Conservation (phyloP, 345 rosid species). For the Gossypium longicalyx region DNA sequence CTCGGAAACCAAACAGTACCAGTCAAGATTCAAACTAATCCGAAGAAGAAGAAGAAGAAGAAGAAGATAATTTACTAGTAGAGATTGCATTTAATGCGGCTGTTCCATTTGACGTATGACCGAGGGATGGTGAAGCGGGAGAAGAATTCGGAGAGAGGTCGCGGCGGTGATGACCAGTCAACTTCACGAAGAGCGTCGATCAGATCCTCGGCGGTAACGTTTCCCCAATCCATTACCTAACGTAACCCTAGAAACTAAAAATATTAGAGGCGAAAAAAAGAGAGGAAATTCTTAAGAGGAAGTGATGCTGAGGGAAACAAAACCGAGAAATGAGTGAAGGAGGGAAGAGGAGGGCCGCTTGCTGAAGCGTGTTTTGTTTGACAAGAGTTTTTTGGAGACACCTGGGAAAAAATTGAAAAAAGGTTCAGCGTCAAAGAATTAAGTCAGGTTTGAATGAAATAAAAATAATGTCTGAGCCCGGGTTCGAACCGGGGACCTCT, state of each 20-base stretch:
- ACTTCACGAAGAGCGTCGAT: conserved; percentile 98
- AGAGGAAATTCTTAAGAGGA: background rate
- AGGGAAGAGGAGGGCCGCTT: background rate
- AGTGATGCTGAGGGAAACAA: background rate
- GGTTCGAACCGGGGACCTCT: conserved; percentile 68
- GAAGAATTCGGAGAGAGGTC: conserved; percentile 85
- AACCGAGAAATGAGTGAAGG: background rate
- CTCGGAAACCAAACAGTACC: background rate
- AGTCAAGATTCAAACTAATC: background rate
- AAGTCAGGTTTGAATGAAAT: too few species aligned
- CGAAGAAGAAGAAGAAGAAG: background rate
- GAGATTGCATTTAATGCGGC: conserved; percentile 98
- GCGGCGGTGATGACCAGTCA: conserved; percentile 98
- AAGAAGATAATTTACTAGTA: conserved; percentile 53
- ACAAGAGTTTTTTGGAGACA: too few species aligned
- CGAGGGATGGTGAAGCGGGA: conserved; percentile 84
- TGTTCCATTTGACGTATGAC: conserved; percentile 79
- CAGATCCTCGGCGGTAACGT: conserved; percentile 86
- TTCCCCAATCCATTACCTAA: conserved; percentile 91
- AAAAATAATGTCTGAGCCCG: conserved; percentile 35
- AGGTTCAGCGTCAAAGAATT: too few species aligned
- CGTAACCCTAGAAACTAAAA: conserved; percentile 18
- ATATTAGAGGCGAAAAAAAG: background rate
- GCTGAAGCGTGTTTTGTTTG: too few species aligned
- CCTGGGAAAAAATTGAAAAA: too few species aligned